Evolutionary conservation across 306 rosid genomes (phyloP).

Genomic region (Cucurbita maxima): DNA sequence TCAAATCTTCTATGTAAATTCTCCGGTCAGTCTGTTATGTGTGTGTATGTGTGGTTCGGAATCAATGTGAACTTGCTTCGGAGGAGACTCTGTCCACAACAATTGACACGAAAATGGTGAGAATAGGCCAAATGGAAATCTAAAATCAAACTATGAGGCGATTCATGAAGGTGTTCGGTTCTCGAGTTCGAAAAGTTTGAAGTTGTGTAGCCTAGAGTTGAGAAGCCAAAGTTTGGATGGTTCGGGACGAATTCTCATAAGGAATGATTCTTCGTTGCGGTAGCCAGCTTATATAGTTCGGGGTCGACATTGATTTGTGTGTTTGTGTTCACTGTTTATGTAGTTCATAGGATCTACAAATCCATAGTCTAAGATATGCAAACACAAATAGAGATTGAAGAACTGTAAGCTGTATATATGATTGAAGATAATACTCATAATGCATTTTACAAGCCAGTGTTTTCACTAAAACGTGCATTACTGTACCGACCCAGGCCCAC

Average conservation of each 20-base stretch:
- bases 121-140: not conserved
- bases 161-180: not conserved
- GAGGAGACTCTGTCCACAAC: not conserved
- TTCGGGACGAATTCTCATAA: not conserved
- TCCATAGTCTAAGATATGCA: not conserved
- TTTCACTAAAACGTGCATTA: too few species aligned
- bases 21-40: not conserved
- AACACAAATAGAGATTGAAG: too few species aligned
- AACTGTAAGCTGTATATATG: not conserved
- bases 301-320: not conserved
- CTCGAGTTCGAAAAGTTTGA: not conserved
- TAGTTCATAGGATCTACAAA: not conserved
- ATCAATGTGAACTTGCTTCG: not conserved
- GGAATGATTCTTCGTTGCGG: not conserved
- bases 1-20: slow-evolving; percentile 9
- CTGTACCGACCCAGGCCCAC: too few species aligned
- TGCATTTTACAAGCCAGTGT: not conserved
- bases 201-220: not conserved
- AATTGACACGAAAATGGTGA: not conserved
- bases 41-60: not conserved
- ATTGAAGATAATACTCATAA: slow-evolving; percentile 4
- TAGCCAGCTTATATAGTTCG: not conserved
- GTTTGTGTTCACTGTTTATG: not conserved
- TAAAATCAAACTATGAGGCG: not conserved
- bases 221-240: not conserved